These are phyloP conservation scores for Pichia rugopelliculosa DNA, from an alignment of 805 yeast genomes.

Conservation along the genomic window DNA sequence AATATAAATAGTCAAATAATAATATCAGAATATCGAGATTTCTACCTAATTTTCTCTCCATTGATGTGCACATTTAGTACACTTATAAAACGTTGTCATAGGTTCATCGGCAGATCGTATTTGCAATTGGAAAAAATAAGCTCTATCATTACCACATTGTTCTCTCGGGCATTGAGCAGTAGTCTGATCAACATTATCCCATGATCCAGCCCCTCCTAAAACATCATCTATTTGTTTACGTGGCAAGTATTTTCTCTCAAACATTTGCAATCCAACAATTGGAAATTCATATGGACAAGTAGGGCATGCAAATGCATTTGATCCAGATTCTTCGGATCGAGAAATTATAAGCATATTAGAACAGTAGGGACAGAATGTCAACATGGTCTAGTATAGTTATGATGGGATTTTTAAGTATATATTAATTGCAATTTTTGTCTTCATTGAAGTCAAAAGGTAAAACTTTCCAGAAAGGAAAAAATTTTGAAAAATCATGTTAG, in stretches of 20 bases:
- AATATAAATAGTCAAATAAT: not conserved
- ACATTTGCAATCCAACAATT: slow-evolving; percentile 74
- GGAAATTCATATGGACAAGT: slow-evolving; percentile 96
- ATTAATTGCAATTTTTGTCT: no score
- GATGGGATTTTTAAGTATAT: no score
- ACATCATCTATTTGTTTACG: slow-evolving; percentile 94
- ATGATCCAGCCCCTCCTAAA: slow-evolving; percentile 92
- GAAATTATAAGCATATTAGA: slow-evolving; percentile 80
- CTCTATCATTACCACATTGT: slow-evolving; percentile 78
- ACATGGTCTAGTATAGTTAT: slow-evolving; percentile 42
- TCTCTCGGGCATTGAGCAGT: slow-evolving; percentile 87
- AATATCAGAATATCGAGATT: not conserved
- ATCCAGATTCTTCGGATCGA: slow-evolving; percentile 42
- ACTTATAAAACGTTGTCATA: slow-evolving; percentile 96
- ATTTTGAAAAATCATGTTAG: not conserved
- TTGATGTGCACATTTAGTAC: slow-evolving; percentile 86
- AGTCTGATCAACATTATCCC: slow-evolving; percentile 99
- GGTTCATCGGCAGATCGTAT: slow-evolving; percentile 99
- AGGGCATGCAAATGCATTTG: slow-evolving; percentile 73
- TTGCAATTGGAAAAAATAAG: slow-evolving; percentile 94
- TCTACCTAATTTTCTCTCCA: slow-evolving; percentile 87
- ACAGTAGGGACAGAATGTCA: slow-evolving; percentile 92
- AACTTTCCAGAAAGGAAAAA: not conserved
- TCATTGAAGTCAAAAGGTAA: no score
- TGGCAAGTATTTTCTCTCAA: slow-evolving; percentile 73